Evolutionary conservation across 2,329 filamentous ascomycete species (phyloP), one percentile per base, ranked within the genome.

Genomic region (Colletotrichum lindemuthianum): DNA sequence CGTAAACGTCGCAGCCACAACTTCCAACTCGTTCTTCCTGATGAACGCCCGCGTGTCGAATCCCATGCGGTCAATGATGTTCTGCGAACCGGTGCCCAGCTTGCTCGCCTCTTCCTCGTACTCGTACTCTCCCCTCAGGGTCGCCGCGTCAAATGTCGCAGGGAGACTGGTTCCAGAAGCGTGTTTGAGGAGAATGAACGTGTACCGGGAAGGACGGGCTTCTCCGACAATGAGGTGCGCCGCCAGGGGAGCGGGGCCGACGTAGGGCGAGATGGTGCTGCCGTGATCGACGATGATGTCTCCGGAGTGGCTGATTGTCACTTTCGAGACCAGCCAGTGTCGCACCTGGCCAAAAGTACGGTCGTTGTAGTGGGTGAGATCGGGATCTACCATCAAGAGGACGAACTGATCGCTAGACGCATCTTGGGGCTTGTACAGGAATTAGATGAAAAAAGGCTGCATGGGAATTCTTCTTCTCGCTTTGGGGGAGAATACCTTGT

Each of bases 321-420:
- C 52, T 2, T 55, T 45, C 13, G 40, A n/a, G 52, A 55, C 52
- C 12, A 55, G 52, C 52, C 52, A 55, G 33, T 55, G 52, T n/a
- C 52, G 52, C 24, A 55, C 52, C 52, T 55, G 52, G 13, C 52
- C 52, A 13, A 55, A 55, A 11, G 32, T 37, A 13, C 52, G 13
- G 40, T 55, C 52, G n/a, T 55, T 55, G 52, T 55, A 55, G 32
- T 16, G 52, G 24, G 52, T 45, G 12, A 55, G 40, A 33, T 55
- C 52, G 9, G 52, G 52, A 40, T 55, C 52, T 39, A 55, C 52
- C 52, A 55, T 55, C 6, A 55, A n/a, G 15, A 55, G 40, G 32
- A 55, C 32, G 32, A 41, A 55, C 10, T 45, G 24, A 6, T 45
- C 40, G 13, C n/a, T 5, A 32, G 24, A 24, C 16, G 32, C 52